Conservation (phyloP, 148 eudicot genomes). For the Amaranthus hypochondriacus region DNA sequence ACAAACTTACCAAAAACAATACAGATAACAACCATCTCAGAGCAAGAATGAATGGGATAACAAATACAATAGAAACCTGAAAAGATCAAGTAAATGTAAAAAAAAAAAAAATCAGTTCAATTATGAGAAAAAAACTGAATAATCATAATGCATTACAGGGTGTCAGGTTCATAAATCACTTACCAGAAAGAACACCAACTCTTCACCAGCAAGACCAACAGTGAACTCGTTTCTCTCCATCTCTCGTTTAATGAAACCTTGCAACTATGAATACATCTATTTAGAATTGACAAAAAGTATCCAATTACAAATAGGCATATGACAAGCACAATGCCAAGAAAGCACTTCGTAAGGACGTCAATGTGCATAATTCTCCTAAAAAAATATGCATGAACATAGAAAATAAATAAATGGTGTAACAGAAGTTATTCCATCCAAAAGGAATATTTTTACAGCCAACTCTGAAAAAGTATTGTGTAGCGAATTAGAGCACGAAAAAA, state of each 20-base stretch:
- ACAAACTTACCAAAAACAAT: constrained; percentile 4
- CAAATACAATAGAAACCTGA: constrained; percentile 61
- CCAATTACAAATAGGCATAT: neutral
- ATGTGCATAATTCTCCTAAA: neutral
- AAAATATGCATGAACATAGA: neutral
- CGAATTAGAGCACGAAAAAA: too few relatives aligned
- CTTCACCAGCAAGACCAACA: constrained; percentile 59
- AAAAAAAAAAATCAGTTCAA: constrained; percentile 6
- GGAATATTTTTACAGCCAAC: too few relatives aligned
- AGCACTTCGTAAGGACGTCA: neutral
- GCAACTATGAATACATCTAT: constrained; percentile 53
- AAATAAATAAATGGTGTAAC: too few relatives aligned
- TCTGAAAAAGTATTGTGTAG: too few relatives aligned
- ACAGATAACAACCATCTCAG: constrained; percentile 48
- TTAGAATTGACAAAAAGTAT: neutral
- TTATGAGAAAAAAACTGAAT: neutral
- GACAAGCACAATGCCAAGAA: constrained; percentile 3
- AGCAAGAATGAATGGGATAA: constrained; percentile 53
- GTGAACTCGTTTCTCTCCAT: constrained; percentile 53
- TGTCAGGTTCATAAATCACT: constrained; percentile 1
- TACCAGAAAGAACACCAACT: constrained; percentile 70
- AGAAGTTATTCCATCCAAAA: too few relatives aligned
- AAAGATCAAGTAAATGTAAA: constrained; percentile 10
- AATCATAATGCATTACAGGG: neutral
- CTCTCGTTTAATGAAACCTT: constrained; percentile 46